Percentiles rank a stretch among this genome's conserved stretches.
These are phyloP conservation scores for Colletotrichum liaoningense DNA, from an alignment of 2,329 filamentous ascomycete genomes.

Conservation along the genomic window DNA sequence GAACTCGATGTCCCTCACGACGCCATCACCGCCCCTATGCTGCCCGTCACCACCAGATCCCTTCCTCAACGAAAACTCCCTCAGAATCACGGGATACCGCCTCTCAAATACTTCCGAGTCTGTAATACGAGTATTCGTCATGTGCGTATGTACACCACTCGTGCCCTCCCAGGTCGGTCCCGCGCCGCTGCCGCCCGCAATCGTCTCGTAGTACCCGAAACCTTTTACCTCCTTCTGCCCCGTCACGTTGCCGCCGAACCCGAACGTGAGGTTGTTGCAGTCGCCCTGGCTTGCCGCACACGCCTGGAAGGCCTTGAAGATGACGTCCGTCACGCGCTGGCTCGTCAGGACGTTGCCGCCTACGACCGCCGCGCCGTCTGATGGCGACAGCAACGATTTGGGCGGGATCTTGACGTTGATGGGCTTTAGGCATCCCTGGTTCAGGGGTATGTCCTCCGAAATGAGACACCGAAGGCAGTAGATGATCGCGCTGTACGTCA, in stretches of 20 bases:
- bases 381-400: constrained; percentile 79
- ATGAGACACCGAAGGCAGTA: constrained; percentile 86
- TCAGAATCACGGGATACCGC: constrained; percentile 77
- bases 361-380: constrained; percentile 82
- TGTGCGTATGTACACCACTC: constrained; percentile 57
- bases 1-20: constrained; percentile 83
- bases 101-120: constrained; percentile 58
- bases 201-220: constrained; percentile 71
- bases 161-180: constrained; percentile 64
- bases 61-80: constrained; percentile 74
- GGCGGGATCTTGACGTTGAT: constrained; percentile 80
- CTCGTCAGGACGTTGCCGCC: constrained; percentile 77
- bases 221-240: constrained; percentile 51
- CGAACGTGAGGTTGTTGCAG: constrained; percentile 87
- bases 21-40: constrained; percentile 78
- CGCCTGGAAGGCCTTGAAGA: constrained; percentile 78
- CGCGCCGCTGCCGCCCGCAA: constrained; percentile 73
- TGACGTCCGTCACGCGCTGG: constrained; percentile 57
- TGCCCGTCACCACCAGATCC: constrained; percentile 74
- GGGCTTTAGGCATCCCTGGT: constrained; percentile 83
- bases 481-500: constrained; percentile 88
- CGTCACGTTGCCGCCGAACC: constrained; percentile 66
- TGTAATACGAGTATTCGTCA: constrained; percentile 86
- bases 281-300: constrained; percentile 84
- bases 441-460: constrained; percentile 83